Conservation (phyloP, 768 basidiomycete species). For the Guyanaporus albipodus region DNA sequence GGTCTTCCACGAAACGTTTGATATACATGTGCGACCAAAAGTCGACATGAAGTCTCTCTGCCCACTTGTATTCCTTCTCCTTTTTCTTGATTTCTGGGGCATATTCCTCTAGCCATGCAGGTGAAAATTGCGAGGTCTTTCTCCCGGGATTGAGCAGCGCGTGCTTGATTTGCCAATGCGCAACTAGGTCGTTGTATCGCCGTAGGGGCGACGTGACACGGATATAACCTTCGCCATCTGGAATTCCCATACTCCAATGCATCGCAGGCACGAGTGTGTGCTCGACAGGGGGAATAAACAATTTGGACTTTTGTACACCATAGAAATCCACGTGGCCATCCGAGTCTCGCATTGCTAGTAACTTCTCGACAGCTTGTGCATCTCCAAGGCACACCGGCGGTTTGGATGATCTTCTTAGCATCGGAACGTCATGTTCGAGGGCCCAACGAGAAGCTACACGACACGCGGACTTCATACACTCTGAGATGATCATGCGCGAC, state of each 20-base stretch:
- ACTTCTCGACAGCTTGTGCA: conserved; percentile 34
- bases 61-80: conserved; percentile 34
- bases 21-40: conserved; percentile 43
- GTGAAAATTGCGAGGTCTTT: conserved; percentile 40
- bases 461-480: conserved; percentile 80
- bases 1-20: conserved; percentile 34
- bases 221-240: conserved; percentile 72
- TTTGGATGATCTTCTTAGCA: conserved; percentile 53
- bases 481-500: conserved; percentile 59
- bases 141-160: conserved; percentile 46
- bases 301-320: conserved; percentile 30
- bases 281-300: conserved; percentile 34
- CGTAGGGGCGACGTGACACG: conserved; percentile 86
- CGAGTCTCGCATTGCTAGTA: conserved; percentile 48
- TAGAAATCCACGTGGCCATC: conserved; percentile 42
- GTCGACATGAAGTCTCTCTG: conserved; percentile 30
- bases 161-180: conserved; percentile 93
- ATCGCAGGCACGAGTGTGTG: conserved; percentile 52
- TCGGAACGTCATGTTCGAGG: conserved; percentile 52
- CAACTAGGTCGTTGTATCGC: conserved; percentile 74
- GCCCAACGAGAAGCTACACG: conserved; percentile 73
- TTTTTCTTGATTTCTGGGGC: conserved; percentile 34
- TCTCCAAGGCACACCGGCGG: conserved; percentile 31
- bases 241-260: conserved; percentile 71
- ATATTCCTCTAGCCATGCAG: conserved; percentile 43